Base-by-base conservation (phyloP, 2,329 filamentous ascomycete genomes). In the Keithomyces neogunnii region DNA sequence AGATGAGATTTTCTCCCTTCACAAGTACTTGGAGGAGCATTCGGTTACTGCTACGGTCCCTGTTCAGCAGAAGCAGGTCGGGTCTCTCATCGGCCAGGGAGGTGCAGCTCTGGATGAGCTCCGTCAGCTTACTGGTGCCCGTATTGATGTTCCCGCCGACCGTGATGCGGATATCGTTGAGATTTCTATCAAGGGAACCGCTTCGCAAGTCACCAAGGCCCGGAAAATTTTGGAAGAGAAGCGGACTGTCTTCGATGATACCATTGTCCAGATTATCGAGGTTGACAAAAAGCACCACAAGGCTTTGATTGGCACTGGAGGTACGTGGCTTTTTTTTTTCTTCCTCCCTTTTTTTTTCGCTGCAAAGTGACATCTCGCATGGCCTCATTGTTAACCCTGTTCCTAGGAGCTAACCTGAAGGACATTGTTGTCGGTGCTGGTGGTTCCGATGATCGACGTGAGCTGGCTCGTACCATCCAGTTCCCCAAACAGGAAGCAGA, bases 231-330 rank as follows among this genome's bases (percentile, higher is more conserved):
- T 99, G 29, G 84, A 92, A 67, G 87, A 93, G 71, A 90, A 91
- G 72, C 86, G 87, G 50, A 85, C 85, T 55, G 77, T 90, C 26
- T 96, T 96, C 60, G 90, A 97, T 62, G 85, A 93, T 57, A 96
- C 89, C n/a, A 78, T 96, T 48, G 82, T 85, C 13, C 84, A 86
- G 72, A 89, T 84, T 10, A 75, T 99, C 47, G 87, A 95, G 35
- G 84, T 99, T n/a, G 91, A 97, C 60, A 88, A 89, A 74, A 96
- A 95, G 74, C 84, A 93, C 69, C 93, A 99, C 73, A 85, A 86
- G 70, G 81, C 85, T 50, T 76, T 99, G 57, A 99, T 99, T 68
- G 93, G 93, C 55, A 76, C 84, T 58, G 87, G 88, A 65, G 93
- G 90, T 91, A 78, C 73, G 87, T 74, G 9, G 61, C 46, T 4